Conservation (phyloP, 805 yeast genomes). For the Schizosaccharomyces lindneri region DNA sequence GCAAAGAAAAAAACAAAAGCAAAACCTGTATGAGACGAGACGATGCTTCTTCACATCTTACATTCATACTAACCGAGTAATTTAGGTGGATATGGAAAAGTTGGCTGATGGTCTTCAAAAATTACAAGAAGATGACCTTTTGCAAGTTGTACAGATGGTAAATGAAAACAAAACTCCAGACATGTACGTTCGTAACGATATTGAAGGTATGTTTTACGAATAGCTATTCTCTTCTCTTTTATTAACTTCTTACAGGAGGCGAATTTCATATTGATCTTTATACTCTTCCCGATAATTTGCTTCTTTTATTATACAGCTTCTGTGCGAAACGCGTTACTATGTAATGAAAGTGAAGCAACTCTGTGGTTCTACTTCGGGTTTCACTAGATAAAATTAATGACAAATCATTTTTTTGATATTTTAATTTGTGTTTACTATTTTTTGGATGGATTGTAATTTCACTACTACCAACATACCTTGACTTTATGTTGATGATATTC, state of each 20-base stretch:
- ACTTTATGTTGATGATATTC: too few relatives aligned
- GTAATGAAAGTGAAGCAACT: not conserved
- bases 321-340: conserved; percentile 4
- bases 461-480: too few relatives aligned
- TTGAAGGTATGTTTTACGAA: conserved; percentile 22
- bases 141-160: conserved; percentile 91
- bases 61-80: not conserved
- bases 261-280: conserved; percentile 90
- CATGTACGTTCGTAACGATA: conserved; percentile 85
- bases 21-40: conserved; percentile 11
- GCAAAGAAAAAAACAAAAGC: conserved; percentile 17
- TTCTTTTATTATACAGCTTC: conserved; percentile 85
- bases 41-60: not conserved
- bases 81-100: conserved; percentile 53
- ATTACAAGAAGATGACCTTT: conserved; percentile 71
- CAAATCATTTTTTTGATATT: too few relatives aligned
- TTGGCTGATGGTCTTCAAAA: conserved; percentile 76
- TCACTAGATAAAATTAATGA: too few relatives aligned
- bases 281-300: conserved; percentile 71
- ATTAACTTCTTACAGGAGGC: conserved; percentile 27
- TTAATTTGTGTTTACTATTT: too few relatives aligned
- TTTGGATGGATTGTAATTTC: too few relatives aligned
- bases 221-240: not conserved
- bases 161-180: conserved; percentile 86
- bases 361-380: too few relatives aligned